These are phyloP conservation scores for Fraxinus dipetala DNA, from an alignment of 305 asterid genomes.

Conservation along the genomic window DNA sequence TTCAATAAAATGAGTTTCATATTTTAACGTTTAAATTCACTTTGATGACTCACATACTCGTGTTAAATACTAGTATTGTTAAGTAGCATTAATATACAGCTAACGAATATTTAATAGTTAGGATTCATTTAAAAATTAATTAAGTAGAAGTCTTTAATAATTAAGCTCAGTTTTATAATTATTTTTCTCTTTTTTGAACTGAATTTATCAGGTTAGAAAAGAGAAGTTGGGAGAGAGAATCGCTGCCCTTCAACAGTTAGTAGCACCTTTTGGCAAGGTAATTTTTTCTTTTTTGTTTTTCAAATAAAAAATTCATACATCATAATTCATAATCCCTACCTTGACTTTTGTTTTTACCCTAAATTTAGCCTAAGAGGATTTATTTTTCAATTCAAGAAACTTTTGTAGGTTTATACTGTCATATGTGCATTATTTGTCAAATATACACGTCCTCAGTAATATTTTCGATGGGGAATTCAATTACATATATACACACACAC, in stretches of 20 bases:
- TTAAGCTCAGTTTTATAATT: neutral
- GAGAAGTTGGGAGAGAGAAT: constrained; percentile 91
- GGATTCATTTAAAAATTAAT: neutral
- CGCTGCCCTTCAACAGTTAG: constrained; percentile 85
- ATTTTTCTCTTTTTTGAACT: neutral
- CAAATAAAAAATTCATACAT: too few species aligned
- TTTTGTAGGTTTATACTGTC: neutral
- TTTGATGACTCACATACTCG: neutral
- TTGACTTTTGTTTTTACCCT: neutral
- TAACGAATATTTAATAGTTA: neutral
- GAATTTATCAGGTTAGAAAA: constrained; percentile 61
- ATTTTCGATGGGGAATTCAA: too few species aligned
- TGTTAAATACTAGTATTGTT: neutral
- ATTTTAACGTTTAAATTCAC: neutral
- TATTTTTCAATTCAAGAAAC: neutral
- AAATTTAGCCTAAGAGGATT: neutral
- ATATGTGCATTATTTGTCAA: neutral
- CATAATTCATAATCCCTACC: neutral
- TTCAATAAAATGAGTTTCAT: neutral
- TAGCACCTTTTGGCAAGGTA: constrained; percentile 97
- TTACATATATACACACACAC: too few species aligned
- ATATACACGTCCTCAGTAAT: neutral
- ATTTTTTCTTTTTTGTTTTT: neutral
- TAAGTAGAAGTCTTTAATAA: neutral
- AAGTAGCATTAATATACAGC: neutral